Percentiles rank a stretch among this genome's conserved stretches.
These are phyloP conservation scores for Zygnema circumcarinatum DNA, from an alignment of 139 green algal species.

Conservation along the genomic window DNA sequence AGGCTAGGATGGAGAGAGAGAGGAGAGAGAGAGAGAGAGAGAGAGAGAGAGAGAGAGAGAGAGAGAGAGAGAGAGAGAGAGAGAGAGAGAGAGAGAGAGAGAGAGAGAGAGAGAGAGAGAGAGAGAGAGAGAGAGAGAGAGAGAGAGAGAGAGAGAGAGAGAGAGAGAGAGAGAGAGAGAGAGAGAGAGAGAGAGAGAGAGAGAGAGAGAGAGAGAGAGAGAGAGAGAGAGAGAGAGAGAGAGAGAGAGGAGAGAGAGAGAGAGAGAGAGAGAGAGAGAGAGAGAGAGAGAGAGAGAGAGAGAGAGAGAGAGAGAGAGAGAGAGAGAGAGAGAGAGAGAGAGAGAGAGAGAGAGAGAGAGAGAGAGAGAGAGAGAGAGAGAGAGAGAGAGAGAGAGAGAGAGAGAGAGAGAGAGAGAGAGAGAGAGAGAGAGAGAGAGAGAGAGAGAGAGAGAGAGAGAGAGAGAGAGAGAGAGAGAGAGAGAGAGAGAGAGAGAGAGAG, in stretches of 20 bases:
- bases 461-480: not conserved
- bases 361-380: not conserved
- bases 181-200: constrained; percentile 34
- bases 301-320: constrained; percentile 14
- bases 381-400: not conserved
- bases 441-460: not conserved
- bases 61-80: not conserved
- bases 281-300: constrained; percentile 7
- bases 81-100: not conserved
- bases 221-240: constrained; percentile 3
- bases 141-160: constrained; percentile 6
- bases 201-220: constrained; percentile 6
- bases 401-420: not conserved
- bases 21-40: not conserved
- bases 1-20: not conserved
- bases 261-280: not conserved
- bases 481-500: not conserved
- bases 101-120: not conserved
- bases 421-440: not conserved
- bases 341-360: constrained; percentile 28
- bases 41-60: not conserved
- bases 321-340: constrained; percentile 26
- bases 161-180: constrained; percentile 36
- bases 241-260: constrained; percentile 18
- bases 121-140: not conserved